phyloP scores from a whole-genome alignment of 352 stramenopile genomes.

The Labyrinthula sp. region DNA sequence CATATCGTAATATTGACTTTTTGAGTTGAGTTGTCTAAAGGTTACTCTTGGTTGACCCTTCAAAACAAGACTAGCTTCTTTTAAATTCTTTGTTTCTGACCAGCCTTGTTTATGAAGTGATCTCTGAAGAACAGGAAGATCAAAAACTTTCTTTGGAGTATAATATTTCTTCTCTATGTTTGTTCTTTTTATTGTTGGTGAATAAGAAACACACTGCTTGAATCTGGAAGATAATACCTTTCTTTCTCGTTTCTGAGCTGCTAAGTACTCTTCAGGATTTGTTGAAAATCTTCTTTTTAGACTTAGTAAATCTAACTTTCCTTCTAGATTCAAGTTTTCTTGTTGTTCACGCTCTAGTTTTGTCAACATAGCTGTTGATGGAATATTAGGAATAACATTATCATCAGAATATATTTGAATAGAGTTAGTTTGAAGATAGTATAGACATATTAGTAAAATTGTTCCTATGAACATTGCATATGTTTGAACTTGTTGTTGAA shows the following conservation, averaged over 20 bases:
- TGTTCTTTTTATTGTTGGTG: too few relatives aligned
- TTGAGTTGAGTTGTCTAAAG: slow-evolving; percentile 23
- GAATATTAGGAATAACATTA: too few relatives aligned
- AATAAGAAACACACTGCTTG: slow-evolving; percentile 15
- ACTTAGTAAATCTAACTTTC: slow-evolving; percentile 20
- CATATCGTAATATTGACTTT: slow-evolving; percentile 29
- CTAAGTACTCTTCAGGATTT: slow-evolving; percentile 8
- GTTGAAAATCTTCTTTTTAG: slow-evolving; percentile 20
- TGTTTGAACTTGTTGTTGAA: too few relatives aligned
- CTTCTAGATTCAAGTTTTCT: too few relatives aligned
- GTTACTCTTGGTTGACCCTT: slow-evolving; percentile 16
- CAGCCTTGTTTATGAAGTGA: slow-evolving; percentile 13
- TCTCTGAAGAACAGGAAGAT: slow-evolving; percentile 11
- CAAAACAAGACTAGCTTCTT: slow-evolving; percentile 23
- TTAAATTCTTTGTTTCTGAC: slow-evolving; percentile 8
- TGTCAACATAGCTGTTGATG: too few relatives aligned
- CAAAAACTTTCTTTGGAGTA: slow-evolving; percentile 27
- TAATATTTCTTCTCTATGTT: slow-evolving; percentile 8
- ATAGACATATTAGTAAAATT: too few relatives aligned
- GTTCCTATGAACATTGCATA: too few relatives aligned
- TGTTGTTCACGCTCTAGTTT: too few relatives aligned
- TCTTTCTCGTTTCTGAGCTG: slow-evolving; percentile 1
- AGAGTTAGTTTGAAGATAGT: too few relatives aligned
- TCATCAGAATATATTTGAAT: too few relatives aligned
- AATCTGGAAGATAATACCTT: slow-evolving; percentile 10